Conservation (phyloP, 2,329 filamentous ascomycete genomes). For the Pyrenophora teres region DNA sequence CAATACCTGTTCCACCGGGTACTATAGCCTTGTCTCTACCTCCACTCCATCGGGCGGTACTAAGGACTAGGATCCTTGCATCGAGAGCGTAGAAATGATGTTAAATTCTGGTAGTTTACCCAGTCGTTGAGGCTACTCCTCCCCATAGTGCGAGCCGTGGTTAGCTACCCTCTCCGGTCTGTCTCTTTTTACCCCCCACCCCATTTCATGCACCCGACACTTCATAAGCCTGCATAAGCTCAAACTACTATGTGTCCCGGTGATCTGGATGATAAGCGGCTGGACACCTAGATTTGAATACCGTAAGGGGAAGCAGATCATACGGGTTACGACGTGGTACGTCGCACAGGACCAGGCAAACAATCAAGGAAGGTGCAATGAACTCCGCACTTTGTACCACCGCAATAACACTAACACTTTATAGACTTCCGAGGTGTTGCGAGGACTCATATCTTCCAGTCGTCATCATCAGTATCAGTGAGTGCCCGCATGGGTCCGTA, state of each 20-base stretch:
- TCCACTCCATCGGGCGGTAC: not conserved
- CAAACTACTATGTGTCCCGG: slow-evolving; percentile 12
- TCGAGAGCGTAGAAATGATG: not conserved
- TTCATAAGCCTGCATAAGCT: slow-evolving; percentile 10
- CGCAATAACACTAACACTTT: too few relatives aligned
- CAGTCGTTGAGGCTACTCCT: too few relatives aligned
- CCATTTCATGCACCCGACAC: slow-evolving; percentile 4
- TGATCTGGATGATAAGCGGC: slow-evolving; percentile 22
- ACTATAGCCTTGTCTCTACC: not conserved
- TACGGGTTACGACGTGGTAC: not conserved
- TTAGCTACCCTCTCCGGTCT: not conserved
- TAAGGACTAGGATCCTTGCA: not conserved
- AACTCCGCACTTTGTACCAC: too few relatives aligned
- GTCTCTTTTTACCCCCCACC: not conserved
- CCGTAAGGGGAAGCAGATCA: slow-evolving; percentile 3
- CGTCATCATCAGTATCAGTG: too few relatives aligned
- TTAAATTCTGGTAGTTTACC: not conserved
- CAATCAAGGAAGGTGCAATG: not conserved
- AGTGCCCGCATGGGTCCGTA: too few relatives aligned
- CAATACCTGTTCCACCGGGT: not conserved
- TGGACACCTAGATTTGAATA: slow-evolving; percentile 6
- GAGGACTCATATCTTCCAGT: too few relatives aligned
- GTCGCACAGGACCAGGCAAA: not conserved
- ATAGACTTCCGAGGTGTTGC: too few relatives aligned
- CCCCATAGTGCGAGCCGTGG: not conserved